Percentiles rank a stretch among this genome's conserved stretches.
phyloP scores from a whole-genome alignment of 345 rosid genomes.

The Eucalyptus globulus region DNA sequence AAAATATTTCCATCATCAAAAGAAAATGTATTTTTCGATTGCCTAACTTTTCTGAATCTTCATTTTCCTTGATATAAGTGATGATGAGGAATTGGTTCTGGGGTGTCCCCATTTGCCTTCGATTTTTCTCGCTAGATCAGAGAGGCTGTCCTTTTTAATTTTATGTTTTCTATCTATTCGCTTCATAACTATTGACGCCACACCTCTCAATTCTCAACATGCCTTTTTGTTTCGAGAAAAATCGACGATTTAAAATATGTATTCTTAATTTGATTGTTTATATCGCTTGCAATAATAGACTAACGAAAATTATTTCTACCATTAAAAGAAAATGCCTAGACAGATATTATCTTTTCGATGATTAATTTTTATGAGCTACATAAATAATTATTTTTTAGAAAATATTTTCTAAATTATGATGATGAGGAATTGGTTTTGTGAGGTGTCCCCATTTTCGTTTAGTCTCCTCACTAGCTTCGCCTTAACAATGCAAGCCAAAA shows the following conservation, averaged over 20 bases:
- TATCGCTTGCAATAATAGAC: background rate
- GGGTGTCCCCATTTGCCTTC: background rate
- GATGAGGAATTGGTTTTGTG: background rate
- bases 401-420: background rate
- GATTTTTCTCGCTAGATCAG: background rate
- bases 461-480: background rate
- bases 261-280: background rate
- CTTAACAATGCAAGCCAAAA: conserved; percentile 2
- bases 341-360: background rate
- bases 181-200: too few relatives aligned
- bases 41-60: too few relatives aligned
- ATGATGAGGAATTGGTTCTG: background rate
- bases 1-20: background rate
- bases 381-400: background rate
- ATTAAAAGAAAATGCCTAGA: background rate
- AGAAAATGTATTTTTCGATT: background rate
- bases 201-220: too few relatives aligned
- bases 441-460: background rate
- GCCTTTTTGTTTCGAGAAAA: background rate
- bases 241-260: background rate
- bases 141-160: background rate
- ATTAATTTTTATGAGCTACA: background rate
- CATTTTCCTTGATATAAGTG: too few relatives aligned
- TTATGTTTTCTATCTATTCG: background rate
- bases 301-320: background rate